phyloP scores from a whole-genome alignment of 164 flowering plant species.

The Vitis riparia region DNA sequence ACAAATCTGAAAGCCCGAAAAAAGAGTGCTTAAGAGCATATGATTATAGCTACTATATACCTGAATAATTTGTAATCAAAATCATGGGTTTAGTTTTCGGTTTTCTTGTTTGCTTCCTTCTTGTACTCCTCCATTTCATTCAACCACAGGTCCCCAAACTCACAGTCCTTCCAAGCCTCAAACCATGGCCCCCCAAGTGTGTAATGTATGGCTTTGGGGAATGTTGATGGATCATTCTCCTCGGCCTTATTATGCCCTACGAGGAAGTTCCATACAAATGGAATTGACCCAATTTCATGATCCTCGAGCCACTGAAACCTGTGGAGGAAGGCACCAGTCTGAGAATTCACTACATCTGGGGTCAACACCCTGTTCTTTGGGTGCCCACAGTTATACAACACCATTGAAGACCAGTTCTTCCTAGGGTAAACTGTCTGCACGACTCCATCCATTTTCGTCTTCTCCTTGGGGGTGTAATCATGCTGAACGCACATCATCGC shows the following conservation, averaged over 20 bases:
- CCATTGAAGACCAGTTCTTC: constrained; percentile 99
- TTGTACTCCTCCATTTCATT: constrained; percentile 69
- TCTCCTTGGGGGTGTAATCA: constrained; percentile 90
- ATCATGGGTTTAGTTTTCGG: background rate
- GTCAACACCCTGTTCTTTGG: constrained; percentile 68
- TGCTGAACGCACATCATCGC: constrained; percentile 98
- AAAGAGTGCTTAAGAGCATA: background rate
- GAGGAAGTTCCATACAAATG: constrained; percentile 94
- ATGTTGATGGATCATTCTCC: constrained; percentile 51
- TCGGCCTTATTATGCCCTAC: constrained; percentile 86
- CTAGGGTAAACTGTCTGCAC: constrained; percentile 89
- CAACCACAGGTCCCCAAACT: constrained; percentile 85
- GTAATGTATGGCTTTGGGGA: constrained; percentile 86
- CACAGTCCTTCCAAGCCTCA: constrained; percentile 85
- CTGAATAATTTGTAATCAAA: background rate
- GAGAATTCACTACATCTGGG: constrained; percentile 72
- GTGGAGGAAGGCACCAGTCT: constrained; percentile 87
- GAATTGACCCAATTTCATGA: constrained; percentile 78
- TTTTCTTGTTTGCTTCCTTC: constrained; percentile 23
- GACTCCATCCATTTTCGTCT: constrained; percentile 91
- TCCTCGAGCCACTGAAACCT: constrained; percentile 94
- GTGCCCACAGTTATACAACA: constrained; percentile 86
- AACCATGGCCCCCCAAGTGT: constrained; percentile 98
- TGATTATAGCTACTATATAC: too few species aligned
- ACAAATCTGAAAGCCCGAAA: background rate